phyloP scores from a whole-genome alignment of 768 basidiomycete species.

The Mycena belliarum region DNA sequence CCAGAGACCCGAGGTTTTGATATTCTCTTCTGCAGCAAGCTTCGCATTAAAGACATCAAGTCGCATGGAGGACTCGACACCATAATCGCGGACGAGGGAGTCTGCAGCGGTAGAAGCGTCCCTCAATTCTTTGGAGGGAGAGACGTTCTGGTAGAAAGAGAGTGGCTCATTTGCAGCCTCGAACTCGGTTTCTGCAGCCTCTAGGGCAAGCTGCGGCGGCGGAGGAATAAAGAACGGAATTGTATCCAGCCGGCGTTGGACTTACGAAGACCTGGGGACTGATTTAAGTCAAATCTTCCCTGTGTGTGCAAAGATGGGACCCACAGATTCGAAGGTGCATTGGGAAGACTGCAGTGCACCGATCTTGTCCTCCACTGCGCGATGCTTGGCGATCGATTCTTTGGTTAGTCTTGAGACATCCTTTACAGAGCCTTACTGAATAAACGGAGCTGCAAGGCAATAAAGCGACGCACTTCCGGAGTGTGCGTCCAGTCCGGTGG shows the following conservation, averaged over 20 bases:
- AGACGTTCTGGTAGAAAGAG: conserved; percentile 82
- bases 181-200: conserved; percentile 56
- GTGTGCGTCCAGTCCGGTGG: conserved; percentile 69
- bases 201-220: conserved; percentile 54
- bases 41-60: conserved; percentile 79
- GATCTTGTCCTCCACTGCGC: conserved; percentile 56
- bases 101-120: conserved; percentile 81
- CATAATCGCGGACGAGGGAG: conserved; percentile 66
- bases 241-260: conserved; percentile 16
- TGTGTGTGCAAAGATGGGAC: conserved; percentile 29
- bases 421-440: too few relatives aligned
- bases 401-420: conserved; percentile 60
- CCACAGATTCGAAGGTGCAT: conserved; percentile 67
- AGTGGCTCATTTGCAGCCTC: conserved; percentile 58
- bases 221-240: conserved; percentile 1
- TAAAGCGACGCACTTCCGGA: too few relatives aligned
- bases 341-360: conserved; percentile 57
- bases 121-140: conserved; percentile 69
- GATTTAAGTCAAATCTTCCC: neutral
- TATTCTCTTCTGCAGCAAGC: conserved; percentile 65
- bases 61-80: conserved; percentile 79
- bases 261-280: conserved; percentile 69
- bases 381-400: conserved; percentile 57
- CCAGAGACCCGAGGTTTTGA: conserved; percentile 62
- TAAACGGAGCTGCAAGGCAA: too few relatives aligned